phyloP scores from a whole-genome alignment of 495 filamentous ascomycete genomes.

The Lophiotrema nucula region DNA sequence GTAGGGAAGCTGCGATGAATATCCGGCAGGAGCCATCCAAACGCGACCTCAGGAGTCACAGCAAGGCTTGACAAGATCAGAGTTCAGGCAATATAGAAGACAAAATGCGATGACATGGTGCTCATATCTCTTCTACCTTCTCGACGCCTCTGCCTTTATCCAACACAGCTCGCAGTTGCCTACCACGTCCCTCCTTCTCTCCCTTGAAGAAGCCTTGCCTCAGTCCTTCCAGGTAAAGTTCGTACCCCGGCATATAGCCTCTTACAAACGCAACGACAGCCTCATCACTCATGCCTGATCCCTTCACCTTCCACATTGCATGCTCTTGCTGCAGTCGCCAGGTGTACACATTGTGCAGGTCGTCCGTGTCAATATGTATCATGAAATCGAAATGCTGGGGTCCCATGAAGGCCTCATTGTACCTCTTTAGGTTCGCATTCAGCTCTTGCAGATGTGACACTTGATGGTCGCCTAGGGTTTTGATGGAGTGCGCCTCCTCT shows the following conservation, averaged over 20 bases:
- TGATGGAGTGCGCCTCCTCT: background rate
- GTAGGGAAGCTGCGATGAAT: no score
- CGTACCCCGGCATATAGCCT: constrained; percentile 27
- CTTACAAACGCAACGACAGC: constrained; percentile 10
- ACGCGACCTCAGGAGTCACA: no score
- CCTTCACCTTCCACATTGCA: background rate
- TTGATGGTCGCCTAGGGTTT: constrained; percentile 3
- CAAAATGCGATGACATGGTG: no score
- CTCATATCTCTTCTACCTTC: no score
- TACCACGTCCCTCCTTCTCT: no score
- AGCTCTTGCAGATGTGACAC: constrained; percentile 4
- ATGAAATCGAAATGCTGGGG: constrained; percentile 26
- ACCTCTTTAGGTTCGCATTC: constrained; percentile 5
- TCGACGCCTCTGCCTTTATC: no score
- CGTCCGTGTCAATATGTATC: constrained; percentile 29
- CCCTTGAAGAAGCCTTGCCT: constrained; percentile 22
- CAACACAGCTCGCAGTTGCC: no score
- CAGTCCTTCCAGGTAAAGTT: constrained; percentile 17
- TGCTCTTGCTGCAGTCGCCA: constrained; percentile 24
- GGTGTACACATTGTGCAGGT: constrained; percentile 20
- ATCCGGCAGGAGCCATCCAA: no score
- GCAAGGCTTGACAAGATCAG: no score
- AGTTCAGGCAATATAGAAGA: no score
- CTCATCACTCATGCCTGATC: constrained; percentile 10
- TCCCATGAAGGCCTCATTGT: constrained; percentile 22